Conservation (phyloP, 2,329 filamentous ascomycete genomes). For the Alternaria arborescens region DNA sequence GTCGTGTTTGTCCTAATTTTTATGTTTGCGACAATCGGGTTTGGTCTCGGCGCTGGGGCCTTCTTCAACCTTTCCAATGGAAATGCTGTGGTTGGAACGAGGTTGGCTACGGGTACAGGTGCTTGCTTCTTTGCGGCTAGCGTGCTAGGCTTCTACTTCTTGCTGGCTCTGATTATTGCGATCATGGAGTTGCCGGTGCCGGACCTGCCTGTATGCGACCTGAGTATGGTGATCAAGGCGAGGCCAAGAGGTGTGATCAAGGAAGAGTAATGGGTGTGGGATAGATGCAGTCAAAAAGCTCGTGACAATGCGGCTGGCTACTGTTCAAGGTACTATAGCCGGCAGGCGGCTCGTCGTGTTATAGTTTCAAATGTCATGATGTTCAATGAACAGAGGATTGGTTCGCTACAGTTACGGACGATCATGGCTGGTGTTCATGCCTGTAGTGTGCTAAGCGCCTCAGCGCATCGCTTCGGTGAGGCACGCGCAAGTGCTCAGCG, state of each 20-base stretch:
- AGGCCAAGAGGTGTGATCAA: neutral
- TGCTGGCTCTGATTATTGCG: constrained; percentile 20
- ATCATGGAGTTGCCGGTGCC: constrained; percentile 29
- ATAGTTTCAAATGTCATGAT: neutral
- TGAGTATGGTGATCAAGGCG: neutral
- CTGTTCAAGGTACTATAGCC: too few relatives aligned
- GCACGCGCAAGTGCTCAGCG: neutral
- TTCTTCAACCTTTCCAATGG: constrained; percentile 23
- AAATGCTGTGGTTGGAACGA: constrained; percentile 9
- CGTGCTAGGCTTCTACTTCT: constrained; percentile 25
- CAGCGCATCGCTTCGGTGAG: neutral
- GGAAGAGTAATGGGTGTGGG: neutral
- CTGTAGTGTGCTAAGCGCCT: neutral
- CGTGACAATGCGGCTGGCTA: too few relatives aligned
- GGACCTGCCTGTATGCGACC: neutral
- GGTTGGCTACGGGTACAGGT: constrained; percentile 18
- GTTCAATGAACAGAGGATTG: too few relatives aligned
- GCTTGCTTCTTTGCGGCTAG: constrained; percentile 26
- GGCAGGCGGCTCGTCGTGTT: too few relatives aligned
- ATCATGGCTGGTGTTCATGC: neutral
- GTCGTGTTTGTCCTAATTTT: constrained; percentile 28
- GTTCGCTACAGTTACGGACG: too few relatives aligned
- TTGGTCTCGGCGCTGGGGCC: constrained; percentile 25
- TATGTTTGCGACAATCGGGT: constrained; percentile 24
- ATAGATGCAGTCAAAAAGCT: neutral